These are phyloP conservation scores for Marchantia polymorpha DNA, from an alignment of 225 moss, liverwort and hornwort genomes.

Conservation along the genomic window DNA sequence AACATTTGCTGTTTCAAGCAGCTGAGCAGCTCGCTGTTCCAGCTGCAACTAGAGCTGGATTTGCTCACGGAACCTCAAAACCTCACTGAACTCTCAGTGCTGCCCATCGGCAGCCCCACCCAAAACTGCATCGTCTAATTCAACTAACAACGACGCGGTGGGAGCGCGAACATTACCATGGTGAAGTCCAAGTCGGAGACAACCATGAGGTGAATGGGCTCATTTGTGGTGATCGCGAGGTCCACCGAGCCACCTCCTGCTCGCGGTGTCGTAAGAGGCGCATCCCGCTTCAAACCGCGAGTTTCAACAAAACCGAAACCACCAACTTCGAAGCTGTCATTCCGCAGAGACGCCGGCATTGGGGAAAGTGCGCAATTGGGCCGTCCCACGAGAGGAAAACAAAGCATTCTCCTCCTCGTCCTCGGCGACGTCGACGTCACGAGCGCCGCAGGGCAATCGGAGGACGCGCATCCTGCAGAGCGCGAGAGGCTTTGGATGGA, in stretches of 20 bases:
- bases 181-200: conserved; percentile 70
- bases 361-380: background rate
- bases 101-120: background rate
- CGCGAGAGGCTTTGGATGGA: background rate
- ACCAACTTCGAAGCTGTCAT: background rate
- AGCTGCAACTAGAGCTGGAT: background rate
- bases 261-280: background rate
- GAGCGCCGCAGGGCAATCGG: background rate
- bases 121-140: background rate
- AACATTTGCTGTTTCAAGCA: too few relatives aligned
- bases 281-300: background rate
- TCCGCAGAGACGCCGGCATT: background rate
- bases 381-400: background rate
- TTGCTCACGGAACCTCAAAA: background rate
- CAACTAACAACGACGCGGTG: background rate
- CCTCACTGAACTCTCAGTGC: background rate
- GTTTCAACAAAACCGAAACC: background rate
- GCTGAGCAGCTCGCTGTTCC: too few relatives aligned
- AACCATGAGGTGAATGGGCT: conserved; percentile 32
- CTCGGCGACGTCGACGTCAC: too few relatives aligned
- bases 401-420: too few relatives aligned
- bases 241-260: conserved; percentile 12
- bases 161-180: conserved; percentile 37
- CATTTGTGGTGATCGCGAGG: background rate
- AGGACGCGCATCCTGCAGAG: background rate